Percentiles rank a stretch among this genome's conserved stretches.
Conservation (phyloP, 805 yeast genomes). For the Teunomyces kruisii region DNA sequence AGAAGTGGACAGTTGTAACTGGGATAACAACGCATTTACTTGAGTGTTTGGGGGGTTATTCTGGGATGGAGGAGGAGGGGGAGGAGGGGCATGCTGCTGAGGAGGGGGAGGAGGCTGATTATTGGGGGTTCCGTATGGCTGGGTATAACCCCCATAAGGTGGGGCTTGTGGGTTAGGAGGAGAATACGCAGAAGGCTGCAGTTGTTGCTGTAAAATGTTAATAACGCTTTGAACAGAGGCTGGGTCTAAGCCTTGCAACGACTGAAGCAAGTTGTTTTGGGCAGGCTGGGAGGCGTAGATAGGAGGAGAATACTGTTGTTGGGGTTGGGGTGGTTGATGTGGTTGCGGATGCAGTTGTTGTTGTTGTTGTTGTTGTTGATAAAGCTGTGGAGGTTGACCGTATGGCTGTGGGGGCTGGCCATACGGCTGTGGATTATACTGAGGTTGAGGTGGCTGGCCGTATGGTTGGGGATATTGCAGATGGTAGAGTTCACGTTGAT, state of each 20-base stretch:
- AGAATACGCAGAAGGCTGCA: conserved; percentile 9
- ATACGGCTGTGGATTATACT: conserved; percentile 1
- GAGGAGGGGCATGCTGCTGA: conserved; percentile 12
- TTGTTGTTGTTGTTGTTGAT: conserved; percentile 1
- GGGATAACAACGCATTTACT: conserved; percentile 27
- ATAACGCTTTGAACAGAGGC: conserved; percentile 34
- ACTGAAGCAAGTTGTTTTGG: conserved; percentile 14
- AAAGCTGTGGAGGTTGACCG: conserved; percentile 7
- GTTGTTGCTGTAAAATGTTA: conserved; percentile 27
- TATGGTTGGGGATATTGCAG: background rate
- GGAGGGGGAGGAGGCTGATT: conserved; percentile 6
- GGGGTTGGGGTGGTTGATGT: conserved; percentile 3
- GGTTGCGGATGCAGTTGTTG: conserved; percentile 5
- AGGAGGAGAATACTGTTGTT: background rate
- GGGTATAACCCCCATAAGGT: background rate
- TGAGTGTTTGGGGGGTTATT: conserved; percentile 20
- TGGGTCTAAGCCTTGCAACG: conserved; percentile 28
- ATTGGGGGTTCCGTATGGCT: conserved; percentile 3
- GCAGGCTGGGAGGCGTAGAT: conserved; percentile 3
- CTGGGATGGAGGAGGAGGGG: conserved; percentile 13
- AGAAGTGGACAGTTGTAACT: conserved; percentile 18
- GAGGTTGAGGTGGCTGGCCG: conserved; percentile 1
- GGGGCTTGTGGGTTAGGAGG: background rate
- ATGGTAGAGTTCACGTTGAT: background rate
- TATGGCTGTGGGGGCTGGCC: background rate